Conservation (phyloP, 805 yeast species). For the Lipomyces lipofer region DNA sequence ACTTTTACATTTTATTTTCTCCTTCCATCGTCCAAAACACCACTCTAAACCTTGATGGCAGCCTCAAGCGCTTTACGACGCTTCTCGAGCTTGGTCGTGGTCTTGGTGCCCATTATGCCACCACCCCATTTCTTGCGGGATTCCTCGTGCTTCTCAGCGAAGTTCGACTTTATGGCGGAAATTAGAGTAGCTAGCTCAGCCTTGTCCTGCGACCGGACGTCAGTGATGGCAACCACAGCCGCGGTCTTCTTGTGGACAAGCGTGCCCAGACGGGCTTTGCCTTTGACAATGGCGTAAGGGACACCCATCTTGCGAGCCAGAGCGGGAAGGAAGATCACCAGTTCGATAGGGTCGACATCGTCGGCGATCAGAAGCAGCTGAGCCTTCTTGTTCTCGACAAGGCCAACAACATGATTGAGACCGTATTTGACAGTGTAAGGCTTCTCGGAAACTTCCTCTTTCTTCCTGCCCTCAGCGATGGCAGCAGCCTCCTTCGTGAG, state of each 20-base stretch:
- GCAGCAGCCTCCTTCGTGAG: slow-evolving; percentile 99
- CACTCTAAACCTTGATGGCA: slow-evolving; percentile 35
- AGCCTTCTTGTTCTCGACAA: slow-evolving; percentile 98
- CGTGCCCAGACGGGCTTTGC: slow-evolving; percentile 98
- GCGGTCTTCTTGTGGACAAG: slow-evolving; percentile 97
- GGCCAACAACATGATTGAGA: slow-evolving; percentile 97
- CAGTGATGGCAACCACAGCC: slow-evolving; percentile 95
- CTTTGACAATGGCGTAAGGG: slow-evolving; percentile 97
- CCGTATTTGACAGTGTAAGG: slow-evolving; percentile 98
- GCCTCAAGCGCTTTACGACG: slow-evolving; percentile 57
- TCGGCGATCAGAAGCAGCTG: slow-evolving; percentile 95
- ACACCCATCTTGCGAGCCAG: slow-evolving; percentile 99
- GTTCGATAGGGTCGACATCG: slow-evolving; percentile 99
- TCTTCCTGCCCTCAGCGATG: slow-evolving; percentile 95
- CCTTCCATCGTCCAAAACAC: background rate
- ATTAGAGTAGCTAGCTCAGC: slow-evolving; percentile 90
- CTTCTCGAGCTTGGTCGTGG: slow-evolving; percentile 81
- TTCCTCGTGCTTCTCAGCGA: slow-evolving; percentile 90
- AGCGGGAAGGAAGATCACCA: slow-evolving; percentile 97
- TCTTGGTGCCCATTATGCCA: slow-evolving; percentile 96
- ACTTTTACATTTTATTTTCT: background rate
- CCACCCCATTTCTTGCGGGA: slow-evolving; percentile 99
- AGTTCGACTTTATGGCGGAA: slow-evolving; percentile 92
- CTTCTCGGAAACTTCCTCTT: slow-evolving; percentile 94
- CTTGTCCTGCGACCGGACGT: slow-evolving; percentile 92